phyloP scores from a whole-genome alignment of 345 rosid genomes.

The Sisymbrium altissimum region DNA sequence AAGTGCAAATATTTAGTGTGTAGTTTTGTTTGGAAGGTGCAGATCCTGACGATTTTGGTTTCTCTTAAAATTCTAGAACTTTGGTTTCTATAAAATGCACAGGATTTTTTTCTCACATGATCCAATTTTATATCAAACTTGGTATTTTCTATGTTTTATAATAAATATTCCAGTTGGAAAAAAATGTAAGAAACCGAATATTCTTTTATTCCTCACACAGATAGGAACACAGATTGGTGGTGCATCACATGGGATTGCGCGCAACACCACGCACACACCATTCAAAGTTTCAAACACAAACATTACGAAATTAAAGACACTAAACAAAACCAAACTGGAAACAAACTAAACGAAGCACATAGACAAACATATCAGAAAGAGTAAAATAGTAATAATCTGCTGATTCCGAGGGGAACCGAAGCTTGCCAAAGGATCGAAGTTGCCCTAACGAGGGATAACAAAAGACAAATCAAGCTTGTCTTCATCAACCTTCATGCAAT shows the following conservation, averaged over 20 bases:
- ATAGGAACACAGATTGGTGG: conserved; percentile 14
- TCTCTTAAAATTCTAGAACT: no score
- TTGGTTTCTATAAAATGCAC: no score
- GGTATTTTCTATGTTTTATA: no score
- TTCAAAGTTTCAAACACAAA: background rate
- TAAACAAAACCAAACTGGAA: conserved; percentile 2
- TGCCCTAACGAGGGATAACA: conserved; percentile 40
- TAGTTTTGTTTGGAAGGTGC: no score
- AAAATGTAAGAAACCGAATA: conserved; percentile 17
- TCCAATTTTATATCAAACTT: no score
- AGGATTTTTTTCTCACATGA: no score
- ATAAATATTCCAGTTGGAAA: no score
- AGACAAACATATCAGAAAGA: background rate
- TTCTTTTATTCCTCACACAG: conserved; percentile 22
- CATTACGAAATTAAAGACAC: conserved; percentile 14
- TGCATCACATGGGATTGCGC: conserved; percentile 17
- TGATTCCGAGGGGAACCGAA: conserved; percentile 46
- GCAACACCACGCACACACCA: conserved; percentile 2
- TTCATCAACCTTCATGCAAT: conserved; percentile 40
- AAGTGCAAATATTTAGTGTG: no score
- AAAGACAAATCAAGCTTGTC: conserved; percentile 32
- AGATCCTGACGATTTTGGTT: no score
- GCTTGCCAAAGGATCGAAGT: conserved; percentile 46
- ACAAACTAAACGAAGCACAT: conserved; percentile 2
- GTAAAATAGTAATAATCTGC: conserved; percentile 33